These are phyloP conservation scores for Phytophthora sp. DNA, from an alignment of 352 stramenopile genomes.

Conservation along the genomic window DNA sequence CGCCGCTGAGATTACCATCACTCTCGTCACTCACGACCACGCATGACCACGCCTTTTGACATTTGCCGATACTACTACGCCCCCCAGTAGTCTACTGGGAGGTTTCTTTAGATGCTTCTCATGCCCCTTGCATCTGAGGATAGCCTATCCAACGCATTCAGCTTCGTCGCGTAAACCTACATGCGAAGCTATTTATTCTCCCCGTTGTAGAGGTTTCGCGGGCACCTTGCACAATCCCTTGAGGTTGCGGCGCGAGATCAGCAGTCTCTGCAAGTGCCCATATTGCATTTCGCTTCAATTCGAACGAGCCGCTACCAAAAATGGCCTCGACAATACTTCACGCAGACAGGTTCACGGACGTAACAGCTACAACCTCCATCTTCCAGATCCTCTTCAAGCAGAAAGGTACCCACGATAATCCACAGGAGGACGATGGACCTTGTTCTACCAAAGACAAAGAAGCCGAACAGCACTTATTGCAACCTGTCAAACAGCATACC, in stretches of 20 bases:
- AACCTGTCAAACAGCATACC: slow-evolving; percentile 29
- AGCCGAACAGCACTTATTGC: slow-evolving; percentile 8
- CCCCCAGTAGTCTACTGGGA: too few species aligned
- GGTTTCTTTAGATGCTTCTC: slow-evolving; percentile 2
- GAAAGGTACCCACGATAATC: slow-evolving; percentile 16
- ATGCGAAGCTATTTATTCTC: slow-evolving; percentile 4
- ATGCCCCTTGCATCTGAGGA: neutral
- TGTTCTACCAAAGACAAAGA: slow-evolving; percentile 12
- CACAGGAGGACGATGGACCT: slow-evolving; percentile 21
- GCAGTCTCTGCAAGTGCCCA: too few species aligned
- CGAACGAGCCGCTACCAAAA: too few species aligned
- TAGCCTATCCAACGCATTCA: too few species aligned
- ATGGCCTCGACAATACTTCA: slow-evolving; percentile 23
- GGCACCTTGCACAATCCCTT: slow-evolving; percentile 16
- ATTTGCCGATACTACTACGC: too few species aligned
- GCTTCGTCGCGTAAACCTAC: neutral
- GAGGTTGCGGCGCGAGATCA: neutral
- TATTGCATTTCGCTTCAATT: slow-evolving; percentile 31
- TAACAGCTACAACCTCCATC: slow-evolving; percentile 22
- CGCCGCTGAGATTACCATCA: too few species aligned
- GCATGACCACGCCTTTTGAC: too few species aligned
- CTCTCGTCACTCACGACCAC: too few species aligned
- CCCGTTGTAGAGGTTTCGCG: neutral
- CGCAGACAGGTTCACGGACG: slow-evolving; percentile 2
- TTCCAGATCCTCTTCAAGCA: slow-evolving; percentile 41